phyloP scores from a whole-genome alignment of 2,329 filamentous ascomycete species.

The Diaporthe eres region DNA sequence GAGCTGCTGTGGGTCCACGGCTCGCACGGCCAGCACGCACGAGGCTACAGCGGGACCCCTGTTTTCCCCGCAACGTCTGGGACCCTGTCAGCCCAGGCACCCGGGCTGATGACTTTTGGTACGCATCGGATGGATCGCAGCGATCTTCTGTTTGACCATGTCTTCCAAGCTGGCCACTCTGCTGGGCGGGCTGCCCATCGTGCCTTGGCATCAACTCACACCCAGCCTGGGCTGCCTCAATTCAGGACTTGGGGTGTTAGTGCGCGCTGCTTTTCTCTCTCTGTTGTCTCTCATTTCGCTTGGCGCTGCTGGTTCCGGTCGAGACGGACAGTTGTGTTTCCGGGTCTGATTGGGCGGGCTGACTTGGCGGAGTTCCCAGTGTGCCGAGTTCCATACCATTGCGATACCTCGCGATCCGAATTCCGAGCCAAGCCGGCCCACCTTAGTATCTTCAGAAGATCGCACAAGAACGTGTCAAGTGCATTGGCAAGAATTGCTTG shows the following conservation, averaged over 20 bases:
- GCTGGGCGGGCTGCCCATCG: background rate
- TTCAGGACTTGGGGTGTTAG: background rate
- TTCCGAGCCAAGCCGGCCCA: background rate
- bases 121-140: slow-evolving; percentile 28
- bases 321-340: background rate
- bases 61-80: slow-evolving; percentile 3
- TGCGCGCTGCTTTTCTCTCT: too few relatives aligned
- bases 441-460: background rate
- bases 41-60: background rate
- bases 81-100: slow-evolving; percentile 31
- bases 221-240: slow-evolving; percentile 12
- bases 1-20: slow-evolving; percentile 12
- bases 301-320: slow-evolving; percentile 4
- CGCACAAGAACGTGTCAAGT: background rate
- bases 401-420: background rate
- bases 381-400: slow-evolving; percentile 23
- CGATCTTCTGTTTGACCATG: slow-evolving; percentile 21
- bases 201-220: slow-evolving; percentile 9
- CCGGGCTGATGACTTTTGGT: slow-evolving; percentile 27
- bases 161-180: background rate
- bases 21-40: slow-evolving; percentile 3
- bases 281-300: background rate
- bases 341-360: background rate
- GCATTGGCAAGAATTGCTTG: background rate
- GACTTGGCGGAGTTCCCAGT: slow-evolving; percentile 1